phyloP scores from a whole-genome alignment of 352 stramenopile genomes.

The Phytophthora litchii region DNA sequence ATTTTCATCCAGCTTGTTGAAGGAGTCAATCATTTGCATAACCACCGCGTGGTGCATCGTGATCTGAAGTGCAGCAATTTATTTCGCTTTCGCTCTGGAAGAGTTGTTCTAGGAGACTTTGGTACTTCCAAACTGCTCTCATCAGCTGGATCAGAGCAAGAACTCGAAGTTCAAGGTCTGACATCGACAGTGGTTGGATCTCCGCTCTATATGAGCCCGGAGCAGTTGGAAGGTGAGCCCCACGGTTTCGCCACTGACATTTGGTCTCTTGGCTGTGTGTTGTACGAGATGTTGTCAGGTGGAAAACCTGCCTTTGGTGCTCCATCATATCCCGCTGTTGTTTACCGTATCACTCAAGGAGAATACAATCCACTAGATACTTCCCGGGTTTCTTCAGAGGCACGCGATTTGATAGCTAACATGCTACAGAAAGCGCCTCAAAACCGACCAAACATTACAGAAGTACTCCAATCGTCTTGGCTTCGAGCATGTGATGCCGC shows the following conservation, averaged over 20 bases:
- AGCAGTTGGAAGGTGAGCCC: constrained; percentile 59
- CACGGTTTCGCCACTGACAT: constrained; percentile 72
- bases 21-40: constrained; percentile 84
- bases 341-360: constrained; percentile 50
- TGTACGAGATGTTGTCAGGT: constrained; percentile 70
- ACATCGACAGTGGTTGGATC: constrained; percentile 66
- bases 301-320: constrained; percentile 66
- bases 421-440: constrained; percentile 40
- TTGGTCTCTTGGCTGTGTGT: constrained; percentile 84
- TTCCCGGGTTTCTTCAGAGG: constrained; percentile 16
- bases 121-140: constrained; percentile 58
- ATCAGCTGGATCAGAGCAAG: neutral
- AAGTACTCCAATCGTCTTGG: constrained; percentile 27
- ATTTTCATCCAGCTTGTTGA: constrained; percentile 79
- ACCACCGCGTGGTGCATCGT: constrained; percentile 67
- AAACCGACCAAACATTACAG: constrained; percentile 12
- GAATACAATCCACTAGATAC: constrained; percentile 35
- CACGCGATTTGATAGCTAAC: constrained; percentile 17
- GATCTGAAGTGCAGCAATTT: constrained; percentile 90
- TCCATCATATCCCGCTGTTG: constrained; percentile 51
- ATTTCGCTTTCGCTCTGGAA: constrained; percentile 79
- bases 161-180: constrained; percentile 18
- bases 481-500: neutral
- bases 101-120: constrained; percentile 83
- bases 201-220: constrained; percentile 81